A percentile compares a stretch with the other conserved stretches of the same genome.
Conservation (phyloP, 345 rosid genomes). For the Eucalyptus fibrosa region DNA sequence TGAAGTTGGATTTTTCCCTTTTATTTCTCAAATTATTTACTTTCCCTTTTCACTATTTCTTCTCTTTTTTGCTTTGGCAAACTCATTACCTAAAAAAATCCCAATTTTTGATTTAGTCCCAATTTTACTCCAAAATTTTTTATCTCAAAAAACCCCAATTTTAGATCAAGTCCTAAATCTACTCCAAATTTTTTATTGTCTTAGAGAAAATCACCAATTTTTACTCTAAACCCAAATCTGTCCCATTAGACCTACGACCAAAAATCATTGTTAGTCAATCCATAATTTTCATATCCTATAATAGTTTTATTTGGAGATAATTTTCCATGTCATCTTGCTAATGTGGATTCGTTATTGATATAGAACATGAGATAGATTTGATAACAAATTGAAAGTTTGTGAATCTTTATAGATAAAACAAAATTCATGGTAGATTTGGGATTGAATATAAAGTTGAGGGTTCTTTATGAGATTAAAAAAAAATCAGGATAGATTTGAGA, state of each 20-base stretch:
- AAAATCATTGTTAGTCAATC: fast-evolving
- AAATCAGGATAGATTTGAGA: fast-evolving
- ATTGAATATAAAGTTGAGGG: not conserved
- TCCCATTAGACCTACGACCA: not conserved
- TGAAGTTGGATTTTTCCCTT: not conserved
- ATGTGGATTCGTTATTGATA: too few relatives aligned
- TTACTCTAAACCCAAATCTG: not conserved
- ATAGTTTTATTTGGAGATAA: too few relatives aligned
- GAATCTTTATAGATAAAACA: too few relatives aligned
- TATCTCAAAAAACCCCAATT: not conserved
- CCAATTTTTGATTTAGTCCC: not conserved
- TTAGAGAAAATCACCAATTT: not conserved
- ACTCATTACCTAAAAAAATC: not conserved
- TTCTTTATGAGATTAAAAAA: too few relatives aligned
- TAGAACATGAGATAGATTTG: not conserved
- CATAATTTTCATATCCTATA: not conserved
- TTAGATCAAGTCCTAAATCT: not conserved
- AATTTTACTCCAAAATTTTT: too few relatives aligned
- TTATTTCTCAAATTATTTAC: not conserved
- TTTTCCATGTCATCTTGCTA: too few relatives aligned
- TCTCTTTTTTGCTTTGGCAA: not conserved
- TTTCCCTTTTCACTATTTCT: not conserved
- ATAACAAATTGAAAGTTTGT: not conserved
- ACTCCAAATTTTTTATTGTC: not conserved
- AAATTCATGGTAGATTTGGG: not conserved